Conservation (phyloP, 192 early-diverging fungal genomes). For the Coemansia sp. region DNA sequence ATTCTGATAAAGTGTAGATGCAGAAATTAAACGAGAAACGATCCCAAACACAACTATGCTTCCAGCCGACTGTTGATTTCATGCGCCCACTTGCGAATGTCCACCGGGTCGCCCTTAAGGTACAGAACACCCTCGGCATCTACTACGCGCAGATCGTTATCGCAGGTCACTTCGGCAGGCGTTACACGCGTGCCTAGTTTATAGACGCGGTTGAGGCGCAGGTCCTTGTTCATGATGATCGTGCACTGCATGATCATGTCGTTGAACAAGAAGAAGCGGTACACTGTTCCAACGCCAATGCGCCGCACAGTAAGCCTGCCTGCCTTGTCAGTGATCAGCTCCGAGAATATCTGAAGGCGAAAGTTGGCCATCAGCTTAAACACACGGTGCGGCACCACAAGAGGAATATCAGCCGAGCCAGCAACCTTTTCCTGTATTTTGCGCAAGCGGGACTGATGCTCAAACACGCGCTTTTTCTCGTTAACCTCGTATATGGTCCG, state of each 20-base stretch:
- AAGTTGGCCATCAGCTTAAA: constrained; percentile 55
- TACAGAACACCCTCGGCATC: constrained; percentile 37
- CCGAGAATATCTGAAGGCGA: constrained; percentile 24
- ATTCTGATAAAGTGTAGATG: too few relatives aligned
- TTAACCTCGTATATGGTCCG: constrained; percentile 74
- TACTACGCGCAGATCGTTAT: constrained; percentile 42
- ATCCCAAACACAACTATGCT: too few relatives aligned
- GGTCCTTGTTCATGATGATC: constrained; percentile 36
- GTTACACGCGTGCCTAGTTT: constrained; percentile 24
- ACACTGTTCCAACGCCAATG: constrained; percentile 31
- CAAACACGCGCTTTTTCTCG: constrained; percentile 70
- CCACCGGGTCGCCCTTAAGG: constrained; percentile 23
- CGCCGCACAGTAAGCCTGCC: constrained; percentile 22
- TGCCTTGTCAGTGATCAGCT: constrained; percentile 1
- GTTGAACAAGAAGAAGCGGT: constrained; percentile 64
- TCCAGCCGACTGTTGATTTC: constrained; percentile 47
- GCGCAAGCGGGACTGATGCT: constrained; percentile 52
- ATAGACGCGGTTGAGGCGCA: constrained; percentile 29
- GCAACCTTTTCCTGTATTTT: constrained; percentile 57
- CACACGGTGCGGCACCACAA: constrained; percentile 54
- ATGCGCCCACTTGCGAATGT: constrained; percentile 36
- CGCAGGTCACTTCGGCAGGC: constrained; percentile 31
- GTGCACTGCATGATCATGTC: constrained; percentile 64
- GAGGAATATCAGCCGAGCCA: constrained; percentile 35
- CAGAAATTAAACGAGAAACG: too few relatives aligned